Conservation (phyloP, 1,284 basidiomycete species). For the Apiotrichum gamsii region DNA sequence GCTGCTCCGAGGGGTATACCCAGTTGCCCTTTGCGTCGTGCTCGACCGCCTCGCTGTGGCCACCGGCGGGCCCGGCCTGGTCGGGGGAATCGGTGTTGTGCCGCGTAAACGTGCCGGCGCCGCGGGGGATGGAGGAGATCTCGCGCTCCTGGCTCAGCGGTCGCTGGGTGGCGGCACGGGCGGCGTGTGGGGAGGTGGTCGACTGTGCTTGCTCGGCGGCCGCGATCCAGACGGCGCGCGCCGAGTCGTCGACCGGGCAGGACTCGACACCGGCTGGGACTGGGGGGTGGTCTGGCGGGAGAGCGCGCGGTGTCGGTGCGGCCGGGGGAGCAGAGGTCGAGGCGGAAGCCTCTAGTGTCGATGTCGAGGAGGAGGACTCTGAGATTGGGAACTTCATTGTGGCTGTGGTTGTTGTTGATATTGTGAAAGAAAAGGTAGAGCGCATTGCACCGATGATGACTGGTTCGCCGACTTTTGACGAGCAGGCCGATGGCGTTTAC, state of each 20-base stretch:
- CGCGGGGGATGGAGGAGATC: constrained; percentile 79
- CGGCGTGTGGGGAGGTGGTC: constrained; percentile 49
- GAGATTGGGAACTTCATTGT: too few relatives aligned
- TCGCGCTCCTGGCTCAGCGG: constrained; percentile 57
- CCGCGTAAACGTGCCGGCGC: constrained; percentile 11
- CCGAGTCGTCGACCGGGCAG: constrained; percentile 64
- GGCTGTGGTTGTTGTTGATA: too few relatives aligned
- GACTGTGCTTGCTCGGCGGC: constrained; percentile 29
- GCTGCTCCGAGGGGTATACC: constrained; percentile 97
- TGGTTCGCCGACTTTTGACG: too few relatives aligned
- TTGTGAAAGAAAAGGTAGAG: too few relatives aligned
- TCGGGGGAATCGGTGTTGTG: constrained; percentile 14
- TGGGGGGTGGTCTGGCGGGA: constrained; percentile 19
- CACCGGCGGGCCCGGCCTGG: constrained; percentile 12
- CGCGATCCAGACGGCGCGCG: constrained; percentile 45
- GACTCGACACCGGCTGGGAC: constrained; percentile 45
- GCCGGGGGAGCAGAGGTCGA: too few relatives aligned
- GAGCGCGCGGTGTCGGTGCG: not conserved
- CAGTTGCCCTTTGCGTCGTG: constrained; percentile 56
- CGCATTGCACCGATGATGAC: too few relatives aligned
- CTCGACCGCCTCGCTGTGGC: constrained; percentile 43
- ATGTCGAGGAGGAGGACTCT: too few relatives aligned
- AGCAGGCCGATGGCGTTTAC: too few relatives aligned
- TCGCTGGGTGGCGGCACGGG: not conserved
- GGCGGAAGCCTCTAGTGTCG: too few relatives aligned